Evolutionary conservation across 2,329 filamentous ascomycete species (phyloP), one percentile per base, ranked within the genome.

Genomic region (Periconia sp.): DNA sequence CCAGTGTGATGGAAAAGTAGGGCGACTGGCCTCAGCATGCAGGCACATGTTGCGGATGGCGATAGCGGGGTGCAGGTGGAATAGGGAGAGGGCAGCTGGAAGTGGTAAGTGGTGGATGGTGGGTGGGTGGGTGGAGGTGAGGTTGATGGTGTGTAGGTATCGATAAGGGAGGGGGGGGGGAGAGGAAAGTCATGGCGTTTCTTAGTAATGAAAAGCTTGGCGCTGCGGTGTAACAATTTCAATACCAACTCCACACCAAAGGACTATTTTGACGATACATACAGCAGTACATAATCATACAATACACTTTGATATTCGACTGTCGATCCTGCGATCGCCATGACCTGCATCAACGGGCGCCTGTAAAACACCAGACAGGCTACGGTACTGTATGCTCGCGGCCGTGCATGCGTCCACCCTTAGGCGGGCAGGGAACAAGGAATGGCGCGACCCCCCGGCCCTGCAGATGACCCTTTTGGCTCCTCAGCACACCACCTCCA

Each of bases 311-410:
- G 13, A 5, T 27, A 27, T 8, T 11, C 13, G 33, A 37, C 33
- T 13, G 54, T 49, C 53, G 23, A 27, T 27, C 57, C 50, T 48
- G 49, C 55, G 66, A 71, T 71, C 70, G 61, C 58, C 68, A 58
- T 58, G 59, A 58, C 61, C 63, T 71, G 69, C 68, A 70, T 62
- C 55, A 65, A 65, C 58, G 60, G 58, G 57, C 55, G 61, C 57
- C 55, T 55, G 60, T 57, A 59, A 62, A 57, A 56, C 57, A 54
- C 51, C 31, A 54, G 49, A n/a, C n/a, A n/a, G n/a, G n/a, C 53
- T 57, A 61, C 63, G 61, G 54, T 49, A 58, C 63, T 58, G 46
- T 59, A 62, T 65, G 61, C 63, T 59, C 65, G 59, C 59, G 58
- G 52, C 53, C 50, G 57, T 62, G 49, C 55, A 57, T 58, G 60